Evolutionary conservation across 1,139 yeast genomes (phyloP).

Genomic region (Saccharomycopsis hybrid): DNA sequence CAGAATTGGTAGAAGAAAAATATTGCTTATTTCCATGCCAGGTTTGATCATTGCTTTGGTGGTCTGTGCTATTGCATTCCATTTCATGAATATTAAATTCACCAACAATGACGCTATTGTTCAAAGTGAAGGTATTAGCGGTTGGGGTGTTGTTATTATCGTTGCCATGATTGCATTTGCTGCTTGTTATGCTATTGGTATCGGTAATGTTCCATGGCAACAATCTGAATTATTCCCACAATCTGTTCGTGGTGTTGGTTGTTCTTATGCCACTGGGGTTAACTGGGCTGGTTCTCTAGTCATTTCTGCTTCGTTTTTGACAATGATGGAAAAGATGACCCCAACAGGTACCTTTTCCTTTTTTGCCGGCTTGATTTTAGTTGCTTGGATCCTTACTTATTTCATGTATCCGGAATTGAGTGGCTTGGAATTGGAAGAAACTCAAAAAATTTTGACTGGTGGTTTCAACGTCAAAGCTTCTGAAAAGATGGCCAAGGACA

Average conservation of each 20-base stretch:
- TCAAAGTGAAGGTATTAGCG: slow-evolving; percentile 45
- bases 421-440: slow-evolving; percentile 85
- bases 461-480: slow-evolving; percentile 84
- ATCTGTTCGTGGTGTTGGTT: slow-evolving; percentile 86
- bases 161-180: slow-evolving; percentile 81
- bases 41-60: slow-evolving; percentile 74
- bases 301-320: slow-evolving; percentile 83
- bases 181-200: slow-evolving; percentile 87
- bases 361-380: slow-evolving; percentile 72
- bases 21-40: slow-evolving; percentile 68
- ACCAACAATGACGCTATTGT: slow-evolving; percentile 40
- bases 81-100: slow-evolving; percentile 60
- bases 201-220: slow-evolving; percentile 98
- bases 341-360: slow-evolving; percentile 93
- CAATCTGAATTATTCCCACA: slow-evolving; percentile 93
- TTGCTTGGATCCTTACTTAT: slow-evolving; percentile 66
- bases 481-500: slow-evolving; percentile 49
- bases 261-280: slow-evolving; percentile 85
- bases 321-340: slow-evolving; percentile 88
- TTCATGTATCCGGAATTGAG: slow-evolving; percentile 90
- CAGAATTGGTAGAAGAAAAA: slow-evolving; percentile 75
- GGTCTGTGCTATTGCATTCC: slow-evolving; percentile 83
- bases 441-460: slow-evolving; percentile 67
- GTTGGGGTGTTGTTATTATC: slow-evolving; percentile 85
- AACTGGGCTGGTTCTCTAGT: slow-evolving; percentile 95